phyloP scores from a whole-genome alignment of 768 basidiomycete genomes.

The Hypholoma fasciculare region DNA sequence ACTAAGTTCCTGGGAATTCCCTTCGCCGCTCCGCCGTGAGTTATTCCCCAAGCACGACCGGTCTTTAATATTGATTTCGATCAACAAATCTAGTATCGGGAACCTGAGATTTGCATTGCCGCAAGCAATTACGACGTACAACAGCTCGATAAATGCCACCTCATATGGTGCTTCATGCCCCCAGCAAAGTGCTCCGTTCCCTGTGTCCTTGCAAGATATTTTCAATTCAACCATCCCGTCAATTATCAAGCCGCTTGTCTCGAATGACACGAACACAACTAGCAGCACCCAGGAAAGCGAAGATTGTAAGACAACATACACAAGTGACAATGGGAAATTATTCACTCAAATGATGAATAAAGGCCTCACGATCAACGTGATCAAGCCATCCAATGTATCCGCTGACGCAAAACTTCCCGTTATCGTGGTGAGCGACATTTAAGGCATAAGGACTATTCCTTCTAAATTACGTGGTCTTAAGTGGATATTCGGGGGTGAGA shows the following conservation, averaged over 20 bases:
- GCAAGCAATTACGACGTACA: constrained; percentile 36
- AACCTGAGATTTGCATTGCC: constrained; percentile 44
- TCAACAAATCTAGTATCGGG: neutral
- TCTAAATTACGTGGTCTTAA: constrained; percentile 9
- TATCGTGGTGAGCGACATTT: constrained; percentile 37
- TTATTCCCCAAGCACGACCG: neutral
- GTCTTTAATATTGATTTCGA: neutral
- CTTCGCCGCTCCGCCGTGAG: constrained; percentile 51
- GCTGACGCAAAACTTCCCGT: constrained; percentile 44
- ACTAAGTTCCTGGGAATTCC: constrained; percentile 50
- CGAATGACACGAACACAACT: neutral
- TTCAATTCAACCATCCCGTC: constrained; percentile 7
- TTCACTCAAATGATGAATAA: neutral
- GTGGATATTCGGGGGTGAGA: constrained; percentile 47
- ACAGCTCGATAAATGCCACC: constrained; percentile 34
- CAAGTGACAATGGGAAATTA: too few species aligned
- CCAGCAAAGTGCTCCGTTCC: constrained; percentile 15
- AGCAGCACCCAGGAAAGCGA: constrained; percentile 4
- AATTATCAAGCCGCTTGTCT: neutral
- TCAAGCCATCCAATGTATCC: constrained; percentile 36
- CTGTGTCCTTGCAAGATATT: constrained; percentile 2
- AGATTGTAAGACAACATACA: constrained; percentile 16
- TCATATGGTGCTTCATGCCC: constrained; percentile 48
- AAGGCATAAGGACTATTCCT: neutral
- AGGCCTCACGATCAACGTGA: constrained; percentile 50